Conservation (phyloP, 345 rosid genomes). For the Passiflora organensis region DNA sequence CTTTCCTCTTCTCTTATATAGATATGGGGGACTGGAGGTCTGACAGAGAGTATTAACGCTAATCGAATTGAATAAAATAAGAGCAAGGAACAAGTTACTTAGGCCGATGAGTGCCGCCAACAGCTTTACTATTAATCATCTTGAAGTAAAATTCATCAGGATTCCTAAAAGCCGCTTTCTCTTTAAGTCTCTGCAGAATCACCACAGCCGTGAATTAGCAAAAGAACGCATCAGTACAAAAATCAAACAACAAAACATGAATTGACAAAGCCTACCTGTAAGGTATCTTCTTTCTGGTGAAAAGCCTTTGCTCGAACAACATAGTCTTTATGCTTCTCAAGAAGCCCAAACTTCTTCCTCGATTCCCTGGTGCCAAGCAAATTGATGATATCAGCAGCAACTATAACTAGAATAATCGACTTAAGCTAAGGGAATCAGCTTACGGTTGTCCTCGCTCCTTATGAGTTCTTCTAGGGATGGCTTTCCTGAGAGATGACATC, state of each 20-base stretch:
- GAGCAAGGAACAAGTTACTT: conserved; percentile 37
- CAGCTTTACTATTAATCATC: conserved; percentile 67
- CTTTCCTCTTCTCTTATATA: too few relatives aligned
- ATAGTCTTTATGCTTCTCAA: conserved; percentile 95
- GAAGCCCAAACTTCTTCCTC: conserved; percentile 71
- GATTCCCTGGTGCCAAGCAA: conserved; percentile 33
- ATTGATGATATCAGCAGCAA: neutral
- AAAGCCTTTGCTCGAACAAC: conserved; percentile 61
- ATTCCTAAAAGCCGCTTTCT: conserved; percentile 80
- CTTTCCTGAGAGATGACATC: conserved; percentile 79
- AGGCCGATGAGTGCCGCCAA: conserved; percentile 51
- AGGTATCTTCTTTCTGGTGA: conserved; percentile 61
- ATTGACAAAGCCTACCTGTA: conserved; percentile 28
- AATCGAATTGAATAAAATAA: neutral
- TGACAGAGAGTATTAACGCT: too few relatives aligned
- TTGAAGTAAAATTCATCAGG: conserved; percentile 79
- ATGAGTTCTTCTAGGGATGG: conserved; percentile 59
- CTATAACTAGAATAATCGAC: too few relatives aligned
- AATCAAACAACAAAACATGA: conserved; percentile 1
- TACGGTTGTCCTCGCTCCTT: conserved; percentile 92
- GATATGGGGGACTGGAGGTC: too few relatives aligned
- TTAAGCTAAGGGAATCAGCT: conserved; percentile 14
- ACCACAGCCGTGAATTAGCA: neutral
- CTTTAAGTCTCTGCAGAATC: conserved; percentile 52
- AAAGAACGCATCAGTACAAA: neutral